These are phyloP conservation scores for Emergomyces orientalis DNA, from an alignment of 2,329 filamentous ascomycete genomes.

Conservation along the genomic window DNA sequence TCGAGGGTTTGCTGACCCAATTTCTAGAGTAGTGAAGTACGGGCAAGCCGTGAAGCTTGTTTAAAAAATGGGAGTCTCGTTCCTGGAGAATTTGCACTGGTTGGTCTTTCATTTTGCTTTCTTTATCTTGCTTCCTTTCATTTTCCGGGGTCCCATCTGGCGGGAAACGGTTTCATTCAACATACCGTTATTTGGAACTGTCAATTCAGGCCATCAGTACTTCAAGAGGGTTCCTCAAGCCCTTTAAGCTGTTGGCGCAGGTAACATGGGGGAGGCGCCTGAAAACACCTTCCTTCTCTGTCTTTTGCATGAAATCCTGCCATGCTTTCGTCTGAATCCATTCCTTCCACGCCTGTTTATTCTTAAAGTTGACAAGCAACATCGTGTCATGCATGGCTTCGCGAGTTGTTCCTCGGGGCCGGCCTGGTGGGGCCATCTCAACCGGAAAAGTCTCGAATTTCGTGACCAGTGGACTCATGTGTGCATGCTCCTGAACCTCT, in stretches of 20 bases:
- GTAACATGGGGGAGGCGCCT: conserved; percentile 23
- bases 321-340: conserved; percentile 21
- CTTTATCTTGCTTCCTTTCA: neutral
- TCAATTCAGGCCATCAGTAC: conserved; percentile 9
- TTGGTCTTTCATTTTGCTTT: neutral
- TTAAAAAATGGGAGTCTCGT: neutral
- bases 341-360: conserved; percentile 19
- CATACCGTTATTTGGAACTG: neutral
- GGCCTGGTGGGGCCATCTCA: conserved; percentile 18
- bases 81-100: neutral
- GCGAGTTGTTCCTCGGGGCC: conserved; percentile 12
- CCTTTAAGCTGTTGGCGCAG: conserved; percentile 22
- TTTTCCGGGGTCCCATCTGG: neutral
- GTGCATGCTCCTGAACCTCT: conserved; percentile 20
- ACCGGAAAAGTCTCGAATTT: conserved; percentile 22
- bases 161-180: neutral
- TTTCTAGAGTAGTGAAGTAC: neutral
- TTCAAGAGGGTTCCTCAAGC: conserved; percentile 22
- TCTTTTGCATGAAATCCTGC: conserved; percentile 23
- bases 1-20: neutral
- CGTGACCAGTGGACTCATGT: conserved; percentile 19
- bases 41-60: neutral
- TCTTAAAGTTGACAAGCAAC: conserved; percentile 22
- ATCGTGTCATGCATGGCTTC: conserved; percentile 22
- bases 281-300: conserved; percentile 20